These are phyloP conservation scores for Scenedesmus sp. DNA, from an alignment of 163 green algal genomes.

Conservation along the genomic window DNA sequence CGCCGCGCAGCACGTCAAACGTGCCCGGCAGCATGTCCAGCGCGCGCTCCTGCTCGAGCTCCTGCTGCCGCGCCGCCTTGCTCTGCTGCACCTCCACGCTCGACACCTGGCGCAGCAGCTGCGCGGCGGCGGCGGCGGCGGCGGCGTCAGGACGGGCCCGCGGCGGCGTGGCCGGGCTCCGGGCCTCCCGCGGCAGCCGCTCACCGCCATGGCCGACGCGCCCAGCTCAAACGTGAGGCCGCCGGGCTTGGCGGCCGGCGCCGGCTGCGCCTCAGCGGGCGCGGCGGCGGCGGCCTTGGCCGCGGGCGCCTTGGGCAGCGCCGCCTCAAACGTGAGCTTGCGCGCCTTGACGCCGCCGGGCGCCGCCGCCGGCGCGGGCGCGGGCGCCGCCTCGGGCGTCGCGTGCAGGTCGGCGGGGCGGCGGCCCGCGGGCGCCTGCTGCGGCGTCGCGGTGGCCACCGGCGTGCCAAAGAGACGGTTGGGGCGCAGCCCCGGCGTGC, in stretches of 20 bases:
- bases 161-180: no score
- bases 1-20: constrained; percentile 36
- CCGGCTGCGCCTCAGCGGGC: background rate
- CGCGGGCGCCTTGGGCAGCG: background rate
- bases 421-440: constrained; percentile 22
- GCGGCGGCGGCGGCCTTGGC: background rate
- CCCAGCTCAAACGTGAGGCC: constrained; percentile 43
- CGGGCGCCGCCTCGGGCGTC: background rate
- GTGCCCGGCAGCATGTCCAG: constrained; percentile 32
- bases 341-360: constrained; percentile 15
- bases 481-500: background rate
- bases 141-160: no score
- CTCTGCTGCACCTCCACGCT: constrained; percentile 22
- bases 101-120: constrained; percentile 36
- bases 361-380: background rate
- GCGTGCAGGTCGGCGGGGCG: background rate
- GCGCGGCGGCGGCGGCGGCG: no score
- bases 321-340: constrained; percentile 40
- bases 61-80: background rate
- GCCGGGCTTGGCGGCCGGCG: background rate
- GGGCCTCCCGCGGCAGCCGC: no score
- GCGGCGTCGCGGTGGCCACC: constrained; percentile 18
- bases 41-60: constrained; percentile 3
- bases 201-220: constrained; percentile 34
- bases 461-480: constrained; percentile 36